phyloP scores from a whole-genome alignment of 768 basidiomycete genomes.

The Boletus rubroflammeus region DNA sequence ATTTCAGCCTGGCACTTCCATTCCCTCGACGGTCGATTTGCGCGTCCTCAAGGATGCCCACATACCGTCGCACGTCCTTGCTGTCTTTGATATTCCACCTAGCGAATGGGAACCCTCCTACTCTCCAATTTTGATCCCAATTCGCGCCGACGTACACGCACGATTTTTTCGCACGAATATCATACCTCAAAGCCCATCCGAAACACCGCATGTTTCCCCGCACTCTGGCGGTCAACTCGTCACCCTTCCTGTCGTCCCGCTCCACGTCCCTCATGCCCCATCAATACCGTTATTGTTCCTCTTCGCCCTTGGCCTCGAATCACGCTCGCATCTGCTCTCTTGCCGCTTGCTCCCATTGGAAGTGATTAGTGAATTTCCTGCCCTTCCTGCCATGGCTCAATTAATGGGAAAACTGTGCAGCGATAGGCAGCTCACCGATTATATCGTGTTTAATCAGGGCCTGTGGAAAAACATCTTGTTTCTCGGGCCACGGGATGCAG shows the following conservation, averaged over 20 bases:
- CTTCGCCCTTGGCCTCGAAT: conserved; percentile 53
- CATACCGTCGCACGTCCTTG: conserved; percentile 57
- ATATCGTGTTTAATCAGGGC: conserved; percentile 48
- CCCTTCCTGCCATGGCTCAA: conserved; percentile 53
- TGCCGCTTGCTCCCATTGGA: conserved; percentile 51
- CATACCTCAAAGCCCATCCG: conserved; percentile 32
- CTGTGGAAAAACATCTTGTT: conserved; percentile 63
- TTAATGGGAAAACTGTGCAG: conserved; percentile 42
- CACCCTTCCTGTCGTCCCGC: conserved; percentile 49
- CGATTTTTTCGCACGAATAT: conserved; percentile 37
- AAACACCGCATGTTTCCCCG: conserved; percentile 24
- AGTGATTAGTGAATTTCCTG: conserved; percentile 56
- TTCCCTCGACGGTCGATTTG: conserved; percentile 48
- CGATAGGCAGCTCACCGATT: conserved; percentile 32
- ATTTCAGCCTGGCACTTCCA: conserved; percentile 20
- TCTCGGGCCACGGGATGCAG: conserved; percentile 45
- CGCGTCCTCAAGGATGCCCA: conserved; percentile 42
- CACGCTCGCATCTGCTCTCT: conserved; percentile 43
- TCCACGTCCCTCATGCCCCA: conserved; percentile 47
- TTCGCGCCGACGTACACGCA: conserved; percentile 47
- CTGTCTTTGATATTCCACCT: conserved; percentile 36
- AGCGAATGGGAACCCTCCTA: conserved; percentile 28
- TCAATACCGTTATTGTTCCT: conserved; percentile 58
- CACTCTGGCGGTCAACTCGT: conserved; percentile 31
- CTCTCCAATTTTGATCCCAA: conserved; percentile 49